A percentile compares a stretch with the other conserved stretches of the same genome.
phyloP scores from a whole-genome alignment of 2,329 filamentous ascomycete species.

The Coniochaeta sp. region DNA sequence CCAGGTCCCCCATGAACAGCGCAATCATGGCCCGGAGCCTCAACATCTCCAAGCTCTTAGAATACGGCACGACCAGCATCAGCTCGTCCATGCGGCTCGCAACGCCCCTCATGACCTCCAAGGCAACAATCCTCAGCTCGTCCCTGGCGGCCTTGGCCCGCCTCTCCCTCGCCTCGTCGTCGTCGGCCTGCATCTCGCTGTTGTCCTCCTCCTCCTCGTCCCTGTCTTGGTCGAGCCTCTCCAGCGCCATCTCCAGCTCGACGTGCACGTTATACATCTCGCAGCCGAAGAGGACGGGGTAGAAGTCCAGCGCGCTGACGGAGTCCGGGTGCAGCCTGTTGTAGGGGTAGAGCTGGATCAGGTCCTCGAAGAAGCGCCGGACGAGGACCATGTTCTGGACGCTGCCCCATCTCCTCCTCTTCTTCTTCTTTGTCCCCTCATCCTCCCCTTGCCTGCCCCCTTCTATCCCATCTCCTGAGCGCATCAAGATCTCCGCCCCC shows the following conservation, averaged over 20 bases:
- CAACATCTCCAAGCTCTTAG: constrained; percentile 58
- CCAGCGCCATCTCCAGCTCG: constrained; percentile 42
- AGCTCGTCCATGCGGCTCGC: constrained; percentile 63
- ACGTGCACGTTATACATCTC: constrained; percentile 72
- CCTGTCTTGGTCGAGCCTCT: too few relatives aligned
- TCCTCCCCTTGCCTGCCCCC: constrained; percentile 4
- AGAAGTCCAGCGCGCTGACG: constrained; percentile 68
- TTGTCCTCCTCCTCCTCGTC: constrained; percentile 13
- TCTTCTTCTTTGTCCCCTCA: constrained; percentile 9
- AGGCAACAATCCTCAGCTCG: constrained; percentile 40
- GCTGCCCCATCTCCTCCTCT: constrained; percentile 36
- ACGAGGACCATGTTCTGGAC: constrained; percentile 38
- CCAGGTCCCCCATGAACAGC: constrained; percentile 68
- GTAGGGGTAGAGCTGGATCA: constrained; percentile 73
- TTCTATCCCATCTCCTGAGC: constrained; percentile 29
- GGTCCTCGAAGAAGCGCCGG: constrained; percentile 62
- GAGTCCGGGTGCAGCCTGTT: constrained; percentile 51
- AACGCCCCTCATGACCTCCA: constrained; percentile 54
- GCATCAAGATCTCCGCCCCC: constrained; percentile 74
- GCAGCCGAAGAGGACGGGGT: constrained; percentile 70
- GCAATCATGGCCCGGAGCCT: constrained; percentile 67
- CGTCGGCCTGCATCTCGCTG: constrained; percentile 13
- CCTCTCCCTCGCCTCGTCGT: constrained; percentile 12
- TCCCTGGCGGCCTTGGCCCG: constrained; percentile 25
- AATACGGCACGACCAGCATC: constrained; percentile 63